Evolutionary conservation across 495 filamentous ascomycete genomes (phyloP).

Genomic region (Hyaloscypha finlandica): DNA sequence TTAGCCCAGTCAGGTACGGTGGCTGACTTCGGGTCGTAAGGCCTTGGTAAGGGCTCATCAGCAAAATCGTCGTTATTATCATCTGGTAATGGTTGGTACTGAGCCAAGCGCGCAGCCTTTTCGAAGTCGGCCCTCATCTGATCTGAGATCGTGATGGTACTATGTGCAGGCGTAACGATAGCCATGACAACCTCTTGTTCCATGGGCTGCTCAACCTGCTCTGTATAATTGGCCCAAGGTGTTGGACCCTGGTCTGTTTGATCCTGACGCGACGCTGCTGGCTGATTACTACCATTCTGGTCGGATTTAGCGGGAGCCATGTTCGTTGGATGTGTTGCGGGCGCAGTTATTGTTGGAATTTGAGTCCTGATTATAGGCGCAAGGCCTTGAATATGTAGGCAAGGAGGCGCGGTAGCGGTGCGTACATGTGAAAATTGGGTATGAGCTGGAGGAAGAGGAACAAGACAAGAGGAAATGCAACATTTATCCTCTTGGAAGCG

Average conservation of each 20-base stretch:
- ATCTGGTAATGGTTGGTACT: no score
- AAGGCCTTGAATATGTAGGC: constrained; percentile 7
- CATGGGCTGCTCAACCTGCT: constrained; percentile 5
- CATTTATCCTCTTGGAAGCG: no score
- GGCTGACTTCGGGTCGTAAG: constrained; percentile 14
- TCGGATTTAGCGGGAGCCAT: constrained; percentile 13
- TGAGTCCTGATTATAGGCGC: constrained; percentile 1
- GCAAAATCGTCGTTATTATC: no score
- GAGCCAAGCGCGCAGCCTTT: no score
- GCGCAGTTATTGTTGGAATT: constrained; percentile 4
- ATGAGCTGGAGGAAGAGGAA: no score
- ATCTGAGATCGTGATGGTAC: no score
- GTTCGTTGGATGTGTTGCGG: constrained; percentile 7
- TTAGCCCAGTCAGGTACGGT: constrained; percentile 4
- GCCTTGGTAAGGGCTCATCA: neutral
- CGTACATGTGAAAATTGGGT: no score
- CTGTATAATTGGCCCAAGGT: constrained; percentile 3
- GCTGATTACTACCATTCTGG: constrained; percentile 8
- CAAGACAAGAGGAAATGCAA: no score
- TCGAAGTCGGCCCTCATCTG: no score
- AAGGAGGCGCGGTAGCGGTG: no score
- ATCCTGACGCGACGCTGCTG: neutral
- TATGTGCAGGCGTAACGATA: no score
- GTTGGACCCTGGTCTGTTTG: constrained; percentile 6
- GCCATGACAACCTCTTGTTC: no score